Evolutionary conservation across 2,329 filamentous ascomycete genomes (phyloP).

Genomic region (Rhytidhysteron rufulum): DNA sequence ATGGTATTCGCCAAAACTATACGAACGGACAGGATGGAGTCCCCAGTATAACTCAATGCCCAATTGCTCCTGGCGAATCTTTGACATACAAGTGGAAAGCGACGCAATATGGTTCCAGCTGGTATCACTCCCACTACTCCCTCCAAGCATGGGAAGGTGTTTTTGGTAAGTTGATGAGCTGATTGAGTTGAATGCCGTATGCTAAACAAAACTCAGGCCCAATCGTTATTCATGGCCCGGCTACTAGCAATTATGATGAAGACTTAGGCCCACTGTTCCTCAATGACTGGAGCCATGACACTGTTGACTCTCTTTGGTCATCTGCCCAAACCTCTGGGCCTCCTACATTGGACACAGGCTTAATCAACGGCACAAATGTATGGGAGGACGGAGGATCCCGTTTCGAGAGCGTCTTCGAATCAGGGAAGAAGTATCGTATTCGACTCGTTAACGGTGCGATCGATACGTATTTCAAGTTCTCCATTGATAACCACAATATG

Average conservation of each 20-base stretch:
- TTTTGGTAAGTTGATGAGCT: constrained; percentile 5
- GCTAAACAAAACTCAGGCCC: constrained; percentile 20
- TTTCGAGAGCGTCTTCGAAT: constrained; percentile 16
- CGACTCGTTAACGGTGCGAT: constrained; percentile 36
- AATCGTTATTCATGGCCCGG: constrained; percentile 38
- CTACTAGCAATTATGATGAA: constrained; percentile 35
- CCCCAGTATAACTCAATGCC: constrained; percentile 36
- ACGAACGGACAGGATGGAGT: constrained; percentile 70
- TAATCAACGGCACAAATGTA: constrained; percentile 20
- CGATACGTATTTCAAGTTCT: constrained; percentile 35
- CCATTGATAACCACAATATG: constrained; percentile 35
- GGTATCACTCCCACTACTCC: constrained; percentile 62
- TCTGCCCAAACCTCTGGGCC: constrained; percentile 17
- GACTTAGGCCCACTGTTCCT: constrained; percentile 32
- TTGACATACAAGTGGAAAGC: constrained; percentile 47
- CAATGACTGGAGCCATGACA: constrained; percentile 27
- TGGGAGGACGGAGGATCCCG: constrained; percentile 15
- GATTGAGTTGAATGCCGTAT: constrained; percentile 8
- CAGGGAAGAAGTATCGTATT: constrained; percentile 34
- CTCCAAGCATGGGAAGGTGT: constrained; percentile 39
- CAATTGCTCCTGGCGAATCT: constrained; percentile 12
- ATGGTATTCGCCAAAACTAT: constrained; percentile 67
- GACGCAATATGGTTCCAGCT: constrained; percentile 52
- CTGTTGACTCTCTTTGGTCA: constrained; percentile 14
- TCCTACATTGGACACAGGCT: constrained; percentile 11